Percentiles rank a stretch among this genome's conserved stretches.
Conservation (phyloP, 441 rosid genomes). For the Erysimum pusillum region DNA sequence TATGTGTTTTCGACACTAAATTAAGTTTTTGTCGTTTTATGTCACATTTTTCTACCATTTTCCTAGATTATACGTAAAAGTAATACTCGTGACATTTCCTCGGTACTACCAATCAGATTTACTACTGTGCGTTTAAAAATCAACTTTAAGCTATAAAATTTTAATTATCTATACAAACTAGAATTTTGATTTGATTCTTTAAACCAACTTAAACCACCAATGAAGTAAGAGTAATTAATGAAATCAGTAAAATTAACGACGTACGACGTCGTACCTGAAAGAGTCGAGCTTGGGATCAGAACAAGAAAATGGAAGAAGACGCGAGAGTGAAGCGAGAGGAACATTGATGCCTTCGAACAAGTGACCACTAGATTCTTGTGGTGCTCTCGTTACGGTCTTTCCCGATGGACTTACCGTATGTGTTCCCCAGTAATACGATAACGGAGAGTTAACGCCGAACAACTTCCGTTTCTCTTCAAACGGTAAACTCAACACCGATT, state of each 20-base stretch:
- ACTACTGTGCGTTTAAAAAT: not conserved
- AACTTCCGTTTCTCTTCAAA: conserved; percentile 57
- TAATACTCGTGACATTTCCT: not conserved
- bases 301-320: conserved; percentile 24
- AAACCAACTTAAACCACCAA: not conserved
- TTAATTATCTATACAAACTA: not conserved
- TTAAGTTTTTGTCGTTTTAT: conserved; percentile 3
- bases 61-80: not conserved
- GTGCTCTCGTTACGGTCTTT: conserved; percentile 41
- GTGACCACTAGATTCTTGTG: conserved; percentile 40
- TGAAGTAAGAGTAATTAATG: not conserved
- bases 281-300: conserved; percentile 46
- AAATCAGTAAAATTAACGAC: not conserved
- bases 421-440: conserved; percentile 77
- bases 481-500: conserved; percentile 52
- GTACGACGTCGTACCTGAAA: conserved; percentile 53
- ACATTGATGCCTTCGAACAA: conserved; percentile 71
- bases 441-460: conserved; percentile 41
- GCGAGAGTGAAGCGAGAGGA: conserved; percentile 54
- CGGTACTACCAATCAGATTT: not conserved
- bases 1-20: not conserved
- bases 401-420: conserved; percentile 63
- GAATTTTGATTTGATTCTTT: not conserved
- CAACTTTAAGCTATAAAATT: not conserved
- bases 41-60: not conserved